Evolutionary conservation across 139 green algal genomes (phyloP), one percentile per base, ranked within the genome.

Genomic region (Nannochloris sp.): DNA sequence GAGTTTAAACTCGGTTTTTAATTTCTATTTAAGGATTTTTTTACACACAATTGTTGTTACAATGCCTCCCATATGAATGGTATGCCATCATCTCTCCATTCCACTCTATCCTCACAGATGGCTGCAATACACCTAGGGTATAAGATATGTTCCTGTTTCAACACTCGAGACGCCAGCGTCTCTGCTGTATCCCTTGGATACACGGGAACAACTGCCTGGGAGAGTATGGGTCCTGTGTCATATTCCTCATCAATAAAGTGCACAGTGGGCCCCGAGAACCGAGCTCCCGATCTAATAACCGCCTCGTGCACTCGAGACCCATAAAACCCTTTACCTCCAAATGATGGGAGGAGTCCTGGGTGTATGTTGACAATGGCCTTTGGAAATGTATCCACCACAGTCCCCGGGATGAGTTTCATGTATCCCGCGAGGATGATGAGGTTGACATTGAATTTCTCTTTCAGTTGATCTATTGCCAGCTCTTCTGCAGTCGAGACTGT

Each of bases 191-290:
- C 90, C 8, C 68, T 85, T 14, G 89, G 88, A 18, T 72, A 75
- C 21, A 97, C 91, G 0, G 84, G 84, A 18, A 99, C 92, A 1
- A 83, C 68, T 3, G 79, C 64, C 74, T 98, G 93, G 15, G 89
- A 90, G 25, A 98, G 71, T 61, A 99, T 98, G 55, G 85, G 78
- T 2, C 92, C 92, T 4, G 81, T 89, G 79, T 99, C 94, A 66
- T 95, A 99, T 59, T 92, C 74, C 66, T 95, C 93, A 56, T 97
- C 85, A 37, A 98, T 90, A 85, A 98, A 99, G 72, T 99, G 93
- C 18, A 99, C 83, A 9, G 88, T 98, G 10, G 90, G 83, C 1
- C 88, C 88, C 5, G 81, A 86, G 60, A 95, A 94, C 18, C 88
- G 77, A n/a, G 78, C 88, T 7, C 93, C 93, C 4, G 85, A 95